Base-by-base conservation (phyloP, 73 alveolate species). In the Paramecium bursaria region DNA sequence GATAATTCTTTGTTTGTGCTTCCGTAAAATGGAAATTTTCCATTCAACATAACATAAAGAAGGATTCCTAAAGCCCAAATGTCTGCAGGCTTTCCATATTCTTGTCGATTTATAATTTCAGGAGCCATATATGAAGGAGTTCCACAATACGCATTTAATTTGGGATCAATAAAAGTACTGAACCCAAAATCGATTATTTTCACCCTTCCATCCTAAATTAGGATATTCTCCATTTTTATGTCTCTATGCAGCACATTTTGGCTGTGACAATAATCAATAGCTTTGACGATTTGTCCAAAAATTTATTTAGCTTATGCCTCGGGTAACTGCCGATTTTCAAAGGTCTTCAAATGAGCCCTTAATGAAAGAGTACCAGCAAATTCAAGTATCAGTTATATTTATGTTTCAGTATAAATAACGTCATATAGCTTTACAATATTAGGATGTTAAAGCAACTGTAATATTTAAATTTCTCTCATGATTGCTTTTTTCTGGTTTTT, bases 361-460 rank as follows among this genome's bases (percentile, higher is more conserved):
- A 93, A 61, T 3, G 98, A 94, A n/a, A 88, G 86, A 29, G 98
- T 97, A 15, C 92, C 91, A 6, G 92, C 93, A 51, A 91, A 93
- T 60, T 96, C 99, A 96, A 96, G 85, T 46, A 96, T 91, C 4
- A 96, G 74, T 57, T 90, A 75, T 26, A 94, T 90, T 50, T 92
- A 79, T 31, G 86, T 90, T 13, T 86, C 92, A 17, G 97, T 93
- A 53, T 94, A 95, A 21, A 96, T 93, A 9, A 94, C 95, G 49
- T 93, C 98, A 75, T 91, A 88, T 49, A 96, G 74, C 77, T 91
- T 85, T 27, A 95, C 96, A 35, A 96, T 95, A 80, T 96, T 90
- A 29, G 90, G 90, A 82, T 96, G 96, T 29, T 93, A 75, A 47
- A 96, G 27, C 39, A 91, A 73, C 51, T 87, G 74, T 76, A 96